Base-by-base conservation (phyloP, 257 asterid species). In the Capsicum baccatum region DNA sequence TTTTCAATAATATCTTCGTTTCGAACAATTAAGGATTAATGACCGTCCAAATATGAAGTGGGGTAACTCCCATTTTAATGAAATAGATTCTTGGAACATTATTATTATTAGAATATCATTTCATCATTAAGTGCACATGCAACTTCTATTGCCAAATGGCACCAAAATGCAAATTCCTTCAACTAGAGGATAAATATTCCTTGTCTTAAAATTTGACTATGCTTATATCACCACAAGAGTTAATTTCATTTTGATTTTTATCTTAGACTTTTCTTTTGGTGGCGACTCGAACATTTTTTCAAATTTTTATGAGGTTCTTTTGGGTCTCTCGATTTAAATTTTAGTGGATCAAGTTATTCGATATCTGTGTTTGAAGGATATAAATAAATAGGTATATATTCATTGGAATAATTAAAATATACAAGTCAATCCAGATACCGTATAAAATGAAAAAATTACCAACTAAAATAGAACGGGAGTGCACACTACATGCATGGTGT, bases 31-130 rank as follows among this genome's bases (percentile, higher is more conserved):
- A 37, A 37, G 50, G 52, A 68, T 68, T 15, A 15, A 15, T 35
- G 13, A 68, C 76, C 52, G 76, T 39, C 52, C 52, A 37, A 68
- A 37, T 68, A 37, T 68, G 7, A 37, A 68, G 76, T 68, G 76
- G 76, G 76, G 52, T 68, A 35, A n/a, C 52, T 37, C 15, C 8
- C 17, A 15, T 15, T 14, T 68, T 7, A 7, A 15, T 6, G 16
- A 14, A 35, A 14, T 39, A 39, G 33, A 26, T 26, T 26, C 33
- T 26, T 26, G 33, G 33, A 26, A 26, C 33, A 26, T 26, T 26
- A 26, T 26, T 26, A 26, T 26, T 35, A 52, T 13, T 26, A 52
- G 52, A 12, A 52, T 21, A 76, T 13, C 0, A 6, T 47, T 10
- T 73, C 59, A 50, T 19, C 55, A 21, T n/a, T 21, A 63, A n/a